Base-by-base conservation (phyloP, 164 flowering plant species). In the Vitis amurensis region DNA sequence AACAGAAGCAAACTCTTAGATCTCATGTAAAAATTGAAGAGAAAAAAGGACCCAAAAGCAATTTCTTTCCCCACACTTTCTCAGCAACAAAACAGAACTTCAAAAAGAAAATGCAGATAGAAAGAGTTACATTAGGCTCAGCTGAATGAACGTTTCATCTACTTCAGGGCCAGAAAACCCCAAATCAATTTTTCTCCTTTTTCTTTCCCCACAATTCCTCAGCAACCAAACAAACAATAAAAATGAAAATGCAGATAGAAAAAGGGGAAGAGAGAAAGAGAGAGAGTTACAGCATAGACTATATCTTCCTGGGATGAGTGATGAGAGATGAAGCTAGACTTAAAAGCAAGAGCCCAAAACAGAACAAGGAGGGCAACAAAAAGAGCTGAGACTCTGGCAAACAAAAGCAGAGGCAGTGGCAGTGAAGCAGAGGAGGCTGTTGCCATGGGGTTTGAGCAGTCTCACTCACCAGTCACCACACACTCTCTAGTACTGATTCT, bases 381-480 rank as follows among this genome's bases (percentile, higher is more conserved):
- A 30, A 85, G 66, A 30, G 88, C 95, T 17, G 88, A 83, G 48
- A 85, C 47, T 80, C 98, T 88, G 3, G 97, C 98, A 29, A 83
- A 78, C 44, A 87, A 29, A 16, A 89, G 78, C 6, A 87, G 80
- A 73, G 85, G 77, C 4, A 80, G 3, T 8, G 50, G 56, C 44
- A 82, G 64, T 19, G 84, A 50, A 53, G 74, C 66, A 15, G 63
- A 64, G 19, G 80, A 49, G 37, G 73, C 74, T 67, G 56, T 77
- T 59, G 71, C 61, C 68, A 59, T 37, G 67, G 50, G 50, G 29
- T 37, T 51, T 17, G 53, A 19, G 16, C 51, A 37, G 7, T 37
- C 44, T 37, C 44, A 37, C 7, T 37, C 44, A 6, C 44, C 7
- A 37, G 44, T 37, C 44, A 6, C 44, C 7, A 37, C 44, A 23